Conservation (phyloP, 2,329 filamentous ascomycete species). For the Ophiostoma australiae region DNA sequence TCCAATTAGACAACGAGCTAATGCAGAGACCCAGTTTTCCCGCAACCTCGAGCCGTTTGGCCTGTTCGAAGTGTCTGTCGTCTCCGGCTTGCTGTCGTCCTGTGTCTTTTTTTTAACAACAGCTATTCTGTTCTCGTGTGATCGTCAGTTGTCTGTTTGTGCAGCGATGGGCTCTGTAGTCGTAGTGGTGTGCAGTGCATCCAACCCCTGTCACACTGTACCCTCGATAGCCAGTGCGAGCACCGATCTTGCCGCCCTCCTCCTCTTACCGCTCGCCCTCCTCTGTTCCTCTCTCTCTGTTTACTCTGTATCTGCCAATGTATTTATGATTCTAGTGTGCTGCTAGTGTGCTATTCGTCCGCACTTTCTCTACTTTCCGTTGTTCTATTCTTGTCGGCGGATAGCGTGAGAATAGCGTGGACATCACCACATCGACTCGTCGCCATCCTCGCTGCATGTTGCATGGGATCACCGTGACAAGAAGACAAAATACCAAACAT, state of each 20-base stretch:
- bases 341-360: not conserved
- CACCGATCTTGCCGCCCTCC: conserved; percentile 8
- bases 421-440: not conserved
- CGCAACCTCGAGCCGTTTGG: not conserved
- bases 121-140: conserved; percentile 5
- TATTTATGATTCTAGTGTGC: not conserved
- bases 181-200: not conserved
- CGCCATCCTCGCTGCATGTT: not conserved
- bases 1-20: not conserved
- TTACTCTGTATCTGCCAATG: not conserved
- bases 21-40: not conserved
- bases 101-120: conserved; percentile 14
- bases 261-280: not conserved
- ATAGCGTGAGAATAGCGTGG: conserved; percentile 4
- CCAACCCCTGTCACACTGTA: conserved; percentile 6
- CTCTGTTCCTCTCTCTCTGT: not conserved
- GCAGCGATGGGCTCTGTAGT: too few relatives aligned
- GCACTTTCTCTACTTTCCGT: not conserved
- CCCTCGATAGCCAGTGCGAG: not conserved
- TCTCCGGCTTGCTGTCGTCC: not conserved
- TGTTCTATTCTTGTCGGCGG: conserved; percentile 11
- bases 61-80: not conserved
- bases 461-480: not conserved
- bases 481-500: not conserved
- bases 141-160: not conserved